These are phyloP conservation scores for Sporothrix pallida DNA, from an alignment of 2,329 filamentous ascomycete species.

Conservation along the genomic window DNA sequence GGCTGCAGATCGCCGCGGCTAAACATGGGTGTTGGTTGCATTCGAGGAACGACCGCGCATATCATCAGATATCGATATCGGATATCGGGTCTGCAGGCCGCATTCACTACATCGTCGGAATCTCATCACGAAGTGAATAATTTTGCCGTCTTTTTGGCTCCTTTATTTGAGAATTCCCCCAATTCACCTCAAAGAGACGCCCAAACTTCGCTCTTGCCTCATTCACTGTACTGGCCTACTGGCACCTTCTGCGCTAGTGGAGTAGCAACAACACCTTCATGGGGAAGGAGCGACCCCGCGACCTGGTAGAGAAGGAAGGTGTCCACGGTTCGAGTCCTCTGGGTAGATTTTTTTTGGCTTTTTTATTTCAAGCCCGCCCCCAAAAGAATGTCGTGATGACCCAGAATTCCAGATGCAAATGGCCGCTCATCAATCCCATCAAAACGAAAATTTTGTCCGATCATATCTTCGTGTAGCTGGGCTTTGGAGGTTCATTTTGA, in stretches of 20 bases:
- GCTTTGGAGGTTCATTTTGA: neutral
- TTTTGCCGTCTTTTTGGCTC: neutral
- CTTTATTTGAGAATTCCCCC: neutral
- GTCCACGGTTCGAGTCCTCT: constrained; percentile 1
- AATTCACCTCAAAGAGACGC: neutral
- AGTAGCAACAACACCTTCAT: neutral
- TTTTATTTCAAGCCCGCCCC: neutral
- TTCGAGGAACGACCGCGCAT: neutral
- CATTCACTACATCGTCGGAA: constrained; percentile 1
- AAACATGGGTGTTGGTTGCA: constrained; percentile 4
- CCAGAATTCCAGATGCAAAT: neutral
- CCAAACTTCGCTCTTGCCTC: neutral
- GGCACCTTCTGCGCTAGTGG: neutral
- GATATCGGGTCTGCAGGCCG: neutral
- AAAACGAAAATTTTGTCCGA: neutral
- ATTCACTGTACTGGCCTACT: neutral
- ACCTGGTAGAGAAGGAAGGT: neutral
- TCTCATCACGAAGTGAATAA: neutral
- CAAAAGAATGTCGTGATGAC: neutral
- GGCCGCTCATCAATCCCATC: neutral
- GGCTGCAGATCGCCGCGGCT: neutral
- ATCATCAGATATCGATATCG: neutral
- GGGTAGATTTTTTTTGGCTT: neutral
- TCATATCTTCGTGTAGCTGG: neutral
- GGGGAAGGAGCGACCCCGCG: constrained; percentile 17